Conservation (phyloP, 192 early-diverging fungal genomes). For the Rhizophagus clarus region DNA sequence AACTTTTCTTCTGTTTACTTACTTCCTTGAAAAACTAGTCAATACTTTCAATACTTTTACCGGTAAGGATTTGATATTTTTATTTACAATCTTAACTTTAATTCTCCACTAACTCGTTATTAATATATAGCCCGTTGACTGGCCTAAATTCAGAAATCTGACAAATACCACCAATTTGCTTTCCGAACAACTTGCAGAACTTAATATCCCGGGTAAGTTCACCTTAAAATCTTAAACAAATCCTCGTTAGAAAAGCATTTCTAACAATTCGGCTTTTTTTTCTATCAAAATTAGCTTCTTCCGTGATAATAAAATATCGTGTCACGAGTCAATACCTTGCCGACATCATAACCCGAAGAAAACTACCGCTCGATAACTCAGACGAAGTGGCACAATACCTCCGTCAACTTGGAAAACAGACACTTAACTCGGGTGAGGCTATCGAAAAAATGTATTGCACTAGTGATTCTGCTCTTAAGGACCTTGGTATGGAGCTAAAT, state of each 20-base stretch:
- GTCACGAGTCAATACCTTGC: slow-evolving; percentile 8
- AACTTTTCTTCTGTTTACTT: slow-evolving; percentile 1
- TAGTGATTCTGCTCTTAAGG: neutral
- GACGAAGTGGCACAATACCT: neutral
- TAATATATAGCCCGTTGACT: slow-evolving; percentile 9
- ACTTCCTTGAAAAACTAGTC: neutral
- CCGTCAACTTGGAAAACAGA: neutral
- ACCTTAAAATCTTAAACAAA: neutral
- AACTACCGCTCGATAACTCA: neutral
- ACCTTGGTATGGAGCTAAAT: neutral
- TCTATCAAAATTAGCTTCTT: slow-evolving; percentile 4
- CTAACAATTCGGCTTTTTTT: neutral
- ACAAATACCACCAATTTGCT: slow-evolving; percentile 3
- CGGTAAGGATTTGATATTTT: neutral
- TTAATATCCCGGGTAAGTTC: slow-evolving; percentile 1
- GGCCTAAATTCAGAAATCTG: neutral
- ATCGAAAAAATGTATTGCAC: slow-evolving; percentile 2
- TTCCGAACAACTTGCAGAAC: neutral
- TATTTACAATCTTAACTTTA: neutral
- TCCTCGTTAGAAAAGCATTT: neutral
- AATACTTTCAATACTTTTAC: neutral
- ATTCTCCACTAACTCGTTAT: neutral
- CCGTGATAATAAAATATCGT: neutral
- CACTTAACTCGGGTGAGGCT: neutral
- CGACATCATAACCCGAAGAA: neutral